Percentiles rank a stretch among this genome's conserved stretches.
phyloP scores from a whole-genome alignment of 2,329 filamentous ascomycete species.

The Penicillium sclerotiorum region DNA sequence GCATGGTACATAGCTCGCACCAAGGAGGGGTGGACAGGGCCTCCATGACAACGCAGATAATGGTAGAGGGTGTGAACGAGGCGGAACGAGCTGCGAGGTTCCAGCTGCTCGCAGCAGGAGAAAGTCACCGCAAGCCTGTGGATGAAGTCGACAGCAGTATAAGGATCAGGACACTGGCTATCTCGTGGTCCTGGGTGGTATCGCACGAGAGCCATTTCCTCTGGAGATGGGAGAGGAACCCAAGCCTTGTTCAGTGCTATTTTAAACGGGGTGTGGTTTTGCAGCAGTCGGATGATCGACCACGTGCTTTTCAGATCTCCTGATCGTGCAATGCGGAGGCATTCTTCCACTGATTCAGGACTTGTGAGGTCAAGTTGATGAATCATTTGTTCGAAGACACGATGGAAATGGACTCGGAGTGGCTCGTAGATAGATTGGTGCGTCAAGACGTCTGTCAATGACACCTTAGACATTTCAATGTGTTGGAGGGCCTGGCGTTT shows the following conservation, averaged over 20 bases:
- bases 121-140: constrained; percentile 50
- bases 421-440: constrained; percentile 30
- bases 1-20: constrained; percentile 54
- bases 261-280: constrained; percentile 41
- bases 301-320: constrained; percentile 30
- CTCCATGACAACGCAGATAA: constrained; percentile 46
- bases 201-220: constrained; percentile 29
- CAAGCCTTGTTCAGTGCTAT: constrained; percentile 39
- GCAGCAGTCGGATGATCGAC: constrained; percentile 38
- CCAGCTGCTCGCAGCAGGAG: constrained; percentile 40
- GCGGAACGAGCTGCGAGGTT: constrained; percentile 47
- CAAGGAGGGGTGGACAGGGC: constrained; percentile 47
- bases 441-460: constrained; percentile 33
- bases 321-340: constrained; percentile 33
- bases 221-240: constrained; percentile 23
- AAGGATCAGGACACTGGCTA: constrained; percentile 32
- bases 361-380: constrained; percentile 38
- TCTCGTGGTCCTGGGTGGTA: constrained; percentile 26
- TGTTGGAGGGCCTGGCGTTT: constrained; percentile 27
- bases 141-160: constrained; percentile 46
- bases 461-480: constrained; percentile 30
- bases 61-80: constrained; percentile 52
- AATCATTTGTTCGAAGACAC: constrained; percentile 34
- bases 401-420: constrained; percentile 28
- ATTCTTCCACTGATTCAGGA: constrained; percentile 33